Conservation (phyloP, 192 early-diverging fungal species). For the Backusella tarrabulga region DNA sequence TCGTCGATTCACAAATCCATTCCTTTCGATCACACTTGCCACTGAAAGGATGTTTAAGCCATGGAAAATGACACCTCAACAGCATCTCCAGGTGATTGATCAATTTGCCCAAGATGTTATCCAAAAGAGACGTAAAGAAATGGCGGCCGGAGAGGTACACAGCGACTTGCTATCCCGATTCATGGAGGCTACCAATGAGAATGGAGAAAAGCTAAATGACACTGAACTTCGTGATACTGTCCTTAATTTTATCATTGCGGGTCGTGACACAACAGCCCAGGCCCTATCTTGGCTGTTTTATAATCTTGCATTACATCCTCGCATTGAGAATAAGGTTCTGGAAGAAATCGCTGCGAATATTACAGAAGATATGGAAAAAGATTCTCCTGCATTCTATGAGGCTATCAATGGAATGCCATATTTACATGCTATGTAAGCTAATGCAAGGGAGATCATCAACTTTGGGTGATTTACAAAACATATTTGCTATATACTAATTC, state of each 20-base stretch:
- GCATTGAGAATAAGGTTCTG: slow-evolving; percentile 40
- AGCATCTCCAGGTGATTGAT: slow-evolving; percentile 26
- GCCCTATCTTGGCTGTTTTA: slow-evolving; percentile 51
- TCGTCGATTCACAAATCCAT: slow-evolving; percentile 33
- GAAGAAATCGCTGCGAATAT: slow-evolving; percentile 38
- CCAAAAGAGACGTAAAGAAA: slow-evolving; percentile 26
- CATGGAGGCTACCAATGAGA: slow-evolving; percentile 29
- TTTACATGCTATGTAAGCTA: slow-evolving; percentile 37
- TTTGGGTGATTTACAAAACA: no score
- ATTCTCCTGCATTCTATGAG: slow-evolving; percentile 28
- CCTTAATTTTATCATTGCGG: slow-evolving; percentile 40
- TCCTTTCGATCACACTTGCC: not conserved
- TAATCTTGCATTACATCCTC: slow-evolving; percentile 37
- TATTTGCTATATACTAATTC: not conserved
- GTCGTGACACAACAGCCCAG: slow-evolving; percentile 50
- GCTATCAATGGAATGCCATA: slow-evolving; percentile 31
- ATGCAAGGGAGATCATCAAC: not conserved
- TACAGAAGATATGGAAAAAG: slow-evolving; percentile 21
- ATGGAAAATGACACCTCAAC: slow-evolving; percentile 16
- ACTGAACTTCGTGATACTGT: not conserved
- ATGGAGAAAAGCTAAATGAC: slow-evolving; percentile 22
- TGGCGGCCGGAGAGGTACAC: not conserved
- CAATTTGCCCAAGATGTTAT: slow-evolving; percentile 28
- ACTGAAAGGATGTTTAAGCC: slow-evolving; percentile 3
- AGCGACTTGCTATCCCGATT: slow-evolving; percentile 35